Evolutionary conservation across 768 basidiomycete species (phyloP), one percentile per base, ranked within the genome.

Genomic region (Steccherinum ochraceum): DNA sequence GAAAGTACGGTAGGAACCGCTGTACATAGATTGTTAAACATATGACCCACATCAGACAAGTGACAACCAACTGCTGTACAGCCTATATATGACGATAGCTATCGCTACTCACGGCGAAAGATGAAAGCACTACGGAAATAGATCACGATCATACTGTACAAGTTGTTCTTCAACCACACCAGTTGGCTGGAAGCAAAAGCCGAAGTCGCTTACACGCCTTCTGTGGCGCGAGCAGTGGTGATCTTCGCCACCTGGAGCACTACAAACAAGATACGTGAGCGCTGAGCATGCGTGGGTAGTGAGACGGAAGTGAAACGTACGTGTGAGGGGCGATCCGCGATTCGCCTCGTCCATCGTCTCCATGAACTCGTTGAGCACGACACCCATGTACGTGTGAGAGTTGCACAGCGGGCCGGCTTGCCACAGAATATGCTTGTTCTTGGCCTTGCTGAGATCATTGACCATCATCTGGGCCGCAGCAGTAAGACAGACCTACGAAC

Each of bases 401-500:
- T n/a, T 18, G 21, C n/a, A 43, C 7, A 43, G n/a, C n/a, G 41
- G 26, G 40, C 24, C 39, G 55, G 51, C 24, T 44, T 45, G 19
- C 27, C 25, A 45, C 51, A 56, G 4, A 12, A 5, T 46, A 50
- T 27, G 13, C 27, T 30, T 40, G 12, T 18, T 25, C 39, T 13
- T 24, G 47, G 27, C 43, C 18, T 25, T n/a, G 7, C 42, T 48
- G 3, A 50, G 35, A 25, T 56, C 55, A 12, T 12, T 16, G 3
- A 47, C 23, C 30, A 50, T 49, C 26, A 50, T 20, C 13, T 52
- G 46, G 19, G 51, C 12, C 13, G 48, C 16, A 12, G 40, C 13
- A 5, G 55, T 56, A 2, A 56, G 40, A 10, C 51, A 24, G 18
- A 56, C 39, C 55, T 56, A 24, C 23, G 23, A 5, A 5, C 30